A percentile compares a stretch with the other conserved stretches of the same genome.
These are phyloP conservation scores for Lipomyces sp. DNA, from an alignment of 805 yeast species.

Conservation along the genomic window DNA sequence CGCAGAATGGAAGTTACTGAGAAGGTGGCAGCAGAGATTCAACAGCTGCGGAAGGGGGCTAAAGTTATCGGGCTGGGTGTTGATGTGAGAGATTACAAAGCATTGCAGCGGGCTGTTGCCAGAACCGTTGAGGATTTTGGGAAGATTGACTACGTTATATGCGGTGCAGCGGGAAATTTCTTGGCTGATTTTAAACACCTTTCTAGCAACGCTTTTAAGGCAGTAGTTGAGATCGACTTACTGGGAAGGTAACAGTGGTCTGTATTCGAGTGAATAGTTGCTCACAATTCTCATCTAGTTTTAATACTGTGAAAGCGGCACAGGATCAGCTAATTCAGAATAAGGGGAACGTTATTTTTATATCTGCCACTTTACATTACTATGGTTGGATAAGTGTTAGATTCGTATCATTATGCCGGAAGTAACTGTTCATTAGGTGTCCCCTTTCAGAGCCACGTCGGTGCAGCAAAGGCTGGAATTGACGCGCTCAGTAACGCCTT, in stretches of 20 bases:
- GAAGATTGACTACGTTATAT: conserved; percentile 81
- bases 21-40: conserved; percentile 68
- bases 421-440: conserved; percentile 44
- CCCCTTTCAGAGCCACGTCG: conserved; percentile 87
- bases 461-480: conserved; percentile 95
- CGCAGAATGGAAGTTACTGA: conserved; percentile 71
- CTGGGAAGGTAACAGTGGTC: conserved; percentile 64
- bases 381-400: conserved; percentile 53
- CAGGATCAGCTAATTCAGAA: conserved; percentile 64
- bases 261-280: neutral
- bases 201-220: conserved; percentile 83
- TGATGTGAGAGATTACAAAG: conserved; percentile 75
- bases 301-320: conserved; percentile 85
- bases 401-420: too few species aligned
- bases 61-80: conserved; percentile 72
- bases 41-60: conserved; percentile 60
- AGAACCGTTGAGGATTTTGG: conserved; percentile 72
- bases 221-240: conserved; percentile 85
- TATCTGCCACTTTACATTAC: conserved; percentile 88
- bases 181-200: conserved; percentile 76
- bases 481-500: conserved; percentile 84
- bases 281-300: conserved; percentile 15
- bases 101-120: conserved; percentile 67
- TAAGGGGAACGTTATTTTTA: conserved; percentile 71
- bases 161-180: conserved; percentile 97